Evolutionary conservation across 1,284 basidiomycete species (phyloP).

Genomic region (Pseudozyma sp.): DNA sequence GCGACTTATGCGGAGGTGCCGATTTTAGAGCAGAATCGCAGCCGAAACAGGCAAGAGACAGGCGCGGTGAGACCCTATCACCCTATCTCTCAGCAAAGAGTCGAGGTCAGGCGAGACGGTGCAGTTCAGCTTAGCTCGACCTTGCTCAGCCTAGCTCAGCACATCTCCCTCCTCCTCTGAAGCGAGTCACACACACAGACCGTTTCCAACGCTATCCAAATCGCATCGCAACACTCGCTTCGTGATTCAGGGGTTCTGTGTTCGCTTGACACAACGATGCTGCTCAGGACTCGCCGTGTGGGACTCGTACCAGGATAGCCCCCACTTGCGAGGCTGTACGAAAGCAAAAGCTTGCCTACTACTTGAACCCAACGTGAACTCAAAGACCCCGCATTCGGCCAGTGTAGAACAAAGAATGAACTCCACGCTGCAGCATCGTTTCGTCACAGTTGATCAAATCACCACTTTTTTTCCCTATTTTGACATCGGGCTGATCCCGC

Average conservation of each 20-base stretch:
- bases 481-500: slow-evolving; percentile 4
- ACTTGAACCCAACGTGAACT: background rate
- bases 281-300: no score
- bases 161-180: background rate
- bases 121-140: background rate
- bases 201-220: background rate
- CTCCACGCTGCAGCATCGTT: slow-evolving; percentile 37
- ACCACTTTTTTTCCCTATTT: slow-evolving; percentile 6
- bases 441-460: slow-evolving; percentile 7
- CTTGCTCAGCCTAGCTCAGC: background rate
- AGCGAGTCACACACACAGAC: background rate
- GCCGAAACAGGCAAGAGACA: slow-evolving; percentile 19
- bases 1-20: no score
- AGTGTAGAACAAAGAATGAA: slow-evolving; percentile 2
- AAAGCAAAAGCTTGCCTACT: no score
- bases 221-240: background rate
- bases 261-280: no score
- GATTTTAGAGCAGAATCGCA: background rate
- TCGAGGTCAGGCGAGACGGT: slow-evolving; percentile 15
- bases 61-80: background rate
- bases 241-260: background rate
- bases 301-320: background rate
- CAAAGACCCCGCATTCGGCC: no score
- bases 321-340: background rate
- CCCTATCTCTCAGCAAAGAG: background rate